Percentiles rank a stretch among this genome's conserved stretches.
These are phyloP conservation scores for Populus davidiana DNA, from an alignment of 345 rosid genomes.

Conservation along the genomic window DNA sequence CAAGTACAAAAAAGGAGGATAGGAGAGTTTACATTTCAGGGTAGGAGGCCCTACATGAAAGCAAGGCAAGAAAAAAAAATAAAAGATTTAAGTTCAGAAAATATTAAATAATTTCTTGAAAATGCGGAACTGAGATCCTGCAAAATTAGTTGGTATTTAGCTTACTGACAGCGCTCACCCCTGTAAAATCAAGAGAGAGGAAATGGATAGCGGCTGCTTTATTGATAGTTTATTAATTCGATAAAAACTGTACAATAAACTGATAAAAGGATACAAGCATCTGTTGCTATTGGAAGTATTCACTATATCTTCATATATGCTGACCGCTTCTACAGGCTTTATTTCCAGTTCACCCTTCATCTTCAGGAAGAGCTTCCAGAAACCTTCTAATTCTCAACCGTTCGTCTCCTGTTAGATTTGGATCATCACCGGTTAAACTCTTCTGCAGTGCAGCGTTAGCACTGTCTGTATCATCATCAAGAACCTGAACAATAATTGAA, in stretches of 20 bases:
- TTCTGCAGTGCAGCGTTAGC: constrained; percentile 39
- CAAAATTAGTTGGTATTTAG: background rate
- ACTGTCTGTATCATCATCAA: constrained; percentile 39
- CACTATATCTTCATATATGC: constrained; percentile 5
- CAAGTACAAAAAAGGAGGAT: too few species aligned
- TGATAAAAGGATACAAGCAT: background rate
- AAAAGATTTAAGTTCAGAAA: background rate
- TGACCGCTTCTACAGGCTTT: background rate
- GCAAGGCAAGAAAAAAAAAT: too few species aligned
- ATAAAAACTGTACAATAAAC: background rate
- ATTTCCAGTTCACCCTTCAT: constrained; percentile 25
- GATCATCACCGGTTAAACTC: constrained; percentile 56
- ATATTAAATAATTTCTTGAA: background rate
- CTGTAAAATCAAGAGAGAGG: background rate
- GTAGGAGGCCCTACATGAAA: too few species aligned
- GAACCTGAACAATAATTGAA: constrained; percentile 41
- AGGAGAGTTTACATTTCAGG: too few species aligned
- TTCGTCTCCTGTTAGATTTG: constrained; percentile 56
- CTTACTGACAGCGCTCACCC: background rate
- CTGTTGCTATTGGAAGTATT: background rate
- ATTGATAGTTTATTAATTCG: constrained; percentile 5
- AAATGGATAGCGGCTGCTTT: background rate
- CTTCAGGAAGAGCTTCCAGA: constrained; percentile 51
- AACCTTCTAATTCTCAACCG: constrained; percentile 49
- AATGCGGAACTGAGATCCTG: background rate